These are phyloP conservation scores for Ophiostoma fasciatum DNA, from an alignment of 2,329 filamentous ascomycete species.

Conservation along the genomic window DNA sequence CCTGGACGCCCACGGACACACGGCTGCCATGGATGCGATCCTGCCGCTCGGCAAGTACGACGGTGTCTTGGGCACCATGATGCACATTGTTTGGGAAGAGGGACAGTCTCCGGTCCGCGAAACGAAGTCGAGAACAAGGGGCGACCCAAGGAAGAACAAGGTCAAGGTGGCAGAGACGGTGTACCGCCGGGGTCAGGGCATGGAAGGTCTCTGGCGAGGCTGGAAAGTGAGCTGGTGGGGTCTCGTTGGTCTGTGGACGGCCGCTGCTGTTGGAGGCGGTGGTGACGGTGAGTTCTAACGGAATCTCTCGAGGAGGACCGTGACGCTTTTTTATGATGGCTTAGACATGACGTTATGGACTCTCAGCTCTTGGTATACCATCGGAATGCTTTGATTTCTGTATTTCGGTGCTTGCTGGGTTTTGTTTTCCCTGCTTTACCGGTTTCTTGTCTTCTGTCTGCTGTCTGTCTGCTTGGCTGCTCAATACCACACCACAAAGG, in stretches of 20 bases:
- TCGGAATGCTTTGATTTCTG: too few relatives aligned
- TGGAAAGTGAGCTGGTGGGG: constrained; percentile 73
- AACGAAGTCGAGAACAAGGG: constrained; percentile 14
- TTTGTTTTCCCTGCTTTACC: too few relatives aligned
- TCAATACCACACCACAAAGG: too few relatives aligned
- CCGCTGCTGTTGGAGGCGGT: constrained; percentile 45
- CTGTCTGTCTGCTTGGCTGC: too few relatives aligned
- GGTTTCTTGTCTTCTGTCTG: too few relatives aligned
- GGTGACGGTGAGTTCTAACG: constrained; percentile 47
- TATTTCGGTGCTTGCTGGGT: too few relatives aligned
- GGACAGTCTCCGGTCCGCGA: constrained; percentile 40
- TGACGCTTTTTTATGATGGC: too few relatives aligned
- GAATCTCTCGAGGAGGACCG: too few relatives aligned
- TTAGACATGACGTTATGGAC: too few relatives aligned
- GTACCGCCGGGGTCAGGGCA: constrained; percentile 48
- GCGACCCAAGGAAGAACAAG: constrained; percentile 20
- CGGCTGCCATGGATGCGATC: constrained; percentile 46
- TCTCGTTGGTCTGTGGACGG: constrained; percentile 58
- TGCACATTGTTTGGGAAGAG: constrained; percentile 71
- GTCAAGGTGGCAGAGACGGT: constrained; percentile 24
- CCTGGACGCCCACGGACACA: too few relatives aligned
- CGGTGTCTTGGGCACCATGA: constrained; percentile 86
- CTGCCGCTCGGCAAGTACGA: constrained; percentile 67
- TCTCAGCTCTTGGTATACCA: too few relatives aligned
- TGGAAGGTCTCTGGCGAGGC: constrained; percentile 54